Base-by-base conservation (phyloP, 2,329 filamentous ascomycete species). In the Neofusicoccum ribis region DNA sequence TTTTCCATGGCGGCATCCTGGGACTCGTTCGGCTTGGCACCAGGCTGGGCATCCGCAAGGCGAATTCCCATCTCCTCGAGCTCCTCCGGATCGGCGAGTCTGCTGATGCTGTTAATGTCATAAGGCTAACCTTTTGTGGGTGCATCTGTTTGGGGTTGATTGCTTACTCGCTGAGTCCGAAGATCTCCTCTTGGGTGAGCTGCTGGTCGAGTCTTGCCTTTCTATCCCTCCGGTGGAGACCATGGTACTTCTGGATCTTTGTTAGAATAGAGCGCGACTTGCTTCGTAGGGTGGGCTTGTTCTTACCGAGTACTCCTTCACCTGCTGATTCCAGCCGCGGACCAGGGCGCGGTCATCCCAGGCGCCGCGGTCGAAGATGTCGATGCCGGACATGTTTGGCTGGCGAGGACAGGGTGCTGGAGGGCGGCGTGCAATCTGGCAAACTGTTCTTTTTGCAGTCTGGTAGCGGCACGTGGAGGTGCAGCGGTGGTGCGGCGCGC, bases 271-370 rank as follows among this genome's bases (percentile, higher is more conserved):
- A 31, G 27, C 27, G 27, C 27, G 5, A 31, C 6, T 31, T 5
- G 27, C 27, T 31, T 31, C 6, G 27, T 31, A 31, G 27, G 1
- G 27, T 31, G 27, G 27, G 7, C 27, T 31, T 31, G 27, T 31
- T 31, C 27, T 7, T 36, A 76, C 76, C 66, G 75, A 72, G 66
- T 78, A 78, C 65, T 78, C 76, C 15, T 71, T 70, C 46, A 77
- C 67, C 7, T 74, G 76, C 27, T 72, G 71, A 12, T 77, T 70
- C 76, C 76, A 78, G 2, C 72, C 73, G 47, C 73, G 67, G 47
- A 74, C 69, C 65, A 77, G 65, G 43, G 73, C 72, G 39, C 73
- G 73, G 70, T 78, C 77, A 69, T 78, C 77, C 77, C 74, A 78
- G n/a, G 72, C 54, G 54, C 50, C 54, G n/a, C 17, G 23, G n/a